These are phyloP conservation scores for Miscanthus sacchariflorus DNA, from an alignment of 202 grass and related monocot species.

Conservation along the genomic window DNA sequence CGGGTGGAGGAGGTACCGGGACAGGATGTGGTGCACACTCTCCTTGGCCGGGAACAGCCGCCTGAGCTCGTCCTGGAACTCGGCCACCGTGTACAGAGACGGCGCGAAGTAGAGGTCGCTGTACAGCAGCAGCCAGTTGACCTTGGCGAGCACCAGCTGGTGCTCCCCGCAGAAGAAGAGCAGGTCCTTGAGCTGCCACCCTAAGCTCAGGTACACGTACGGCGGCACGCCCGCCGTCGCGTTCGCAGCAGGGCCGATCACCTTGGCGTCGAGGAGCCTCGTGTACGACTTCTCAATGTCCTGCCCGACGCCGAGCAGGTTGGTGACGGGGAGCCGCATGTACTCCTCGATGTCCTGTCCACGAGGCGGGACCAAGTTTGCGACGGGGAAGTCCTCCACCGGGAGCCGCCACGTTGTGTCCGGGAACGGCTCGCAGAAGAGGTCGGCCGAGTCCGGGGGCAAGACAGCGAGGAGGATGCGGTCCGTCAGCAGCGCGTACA, in stretches of 20 bases:
- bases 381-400: conserved; percentile 13
- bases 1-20: conserved; percentile 66
- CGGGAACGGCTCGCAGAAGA: conserved; percentile 66
- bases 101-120: conserved; percentile 63
- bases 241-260: too few species aligned
- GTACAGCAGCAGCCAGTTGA: conserved; percentile 66
- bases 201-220: conserved; percentile 63
- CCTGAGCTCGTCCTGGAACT: conserved; percentile 55
- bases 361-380: too few species aligned
- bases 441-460: not conserved
- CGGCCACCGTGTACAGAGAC: conserved; percentile 48
- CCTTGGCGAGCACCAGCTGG: conserved; percentile 52
- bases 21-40: conserved; percentile 51
- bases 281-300: too few species aligned
- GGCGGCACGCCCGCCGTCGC: not conserved
- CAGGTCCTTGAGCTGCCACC: conserved; percentile 31
- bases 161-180: conserved; percentile 71
- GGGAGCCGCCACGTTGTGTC: conserved; percentile 68
- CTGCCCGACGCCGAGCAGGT: too few species aligned
- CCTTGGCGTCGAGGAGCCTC: too few species aligned
- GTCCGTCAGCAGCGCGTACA: conserved; percentile 64
- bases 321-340: too few species aligned
- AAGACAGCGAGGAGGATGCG: conserved; percentile 52
- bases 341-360: too few species aligned
- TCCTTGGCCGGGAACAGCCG: conserved; percentile 65